Evolutionary conservation across 2,329 filamentous ascomycete species (phyloP).

Genomic region (Cercospora zeina): DNA sequence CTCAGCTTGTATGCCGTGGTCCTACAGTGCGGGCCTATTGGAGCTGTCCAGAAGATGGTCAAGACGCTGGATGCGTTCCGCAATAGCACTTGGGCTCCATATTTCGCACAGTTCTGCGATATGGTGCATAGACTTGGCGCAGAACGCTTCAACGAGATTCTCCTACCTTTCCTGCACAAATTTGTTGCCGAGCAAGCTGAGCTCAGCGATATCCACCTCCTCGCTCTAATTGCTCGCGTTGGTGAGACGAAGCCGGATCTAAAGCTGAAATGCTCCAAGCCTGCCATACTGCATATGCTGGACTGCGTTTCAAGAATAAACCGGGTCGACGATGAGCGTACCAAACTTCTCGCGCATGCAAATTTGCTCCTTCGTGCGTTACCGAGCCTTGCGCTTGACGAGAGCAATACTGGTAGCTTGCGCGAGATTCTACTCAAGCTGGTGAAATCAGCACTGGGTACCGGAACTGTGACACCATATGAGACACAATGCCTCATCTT

Average conservation of each 20-base stretch:
- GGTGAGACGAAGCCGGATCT: constrained; percentile 17
- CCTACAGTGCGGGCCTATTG: constrained; percentile 75
- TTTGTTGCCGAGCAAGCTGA: constrained; percentile 64
- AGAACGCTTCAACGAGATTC: constrained; percentile 74
- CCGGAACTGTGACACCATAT: neutral
- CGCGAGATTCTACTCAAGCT: constrained; percentile 13
- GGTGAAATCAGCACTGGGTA: constrained; percentile 23
- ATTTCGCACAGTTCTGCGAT: constrained; percentile 84
- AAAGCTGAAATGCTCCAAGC: constrained; percentile 18
- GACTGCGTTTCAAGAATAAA: neutral
- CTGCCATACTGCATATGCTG: constrained; percentile 5
- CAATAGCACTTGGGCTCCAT: constrained; percentile 63
- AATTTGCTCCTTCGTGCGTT: constrained; percentile 27
- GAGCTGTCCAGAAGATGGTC: constrained; percentile 71
- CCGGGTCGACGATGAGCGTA: neutral
- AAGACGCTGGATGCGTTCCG: constrained; percentile 65
- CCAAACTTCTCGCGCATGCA: constrained; percentile 15
- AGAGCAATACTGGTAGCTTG: constrained; percentile 10
- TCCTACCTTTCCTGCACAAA: constrained; percentile 79
- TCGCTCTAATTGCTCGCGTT: constrained; percentile 22
- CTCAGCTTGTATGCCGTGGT: constrained; percentile 60
- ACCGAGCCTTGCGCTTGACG: constrained; percentile 25
- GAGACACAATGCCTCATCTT: constrained; percentile 27
- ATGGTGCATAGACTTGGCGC: constrained; percentile 73
- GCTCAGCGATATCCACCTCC: constrained; percentile 9